Evolutionary conservation across 345 rosid species (phyloP).

Genomic region (Chamaenerion angustifolium): DNA sequence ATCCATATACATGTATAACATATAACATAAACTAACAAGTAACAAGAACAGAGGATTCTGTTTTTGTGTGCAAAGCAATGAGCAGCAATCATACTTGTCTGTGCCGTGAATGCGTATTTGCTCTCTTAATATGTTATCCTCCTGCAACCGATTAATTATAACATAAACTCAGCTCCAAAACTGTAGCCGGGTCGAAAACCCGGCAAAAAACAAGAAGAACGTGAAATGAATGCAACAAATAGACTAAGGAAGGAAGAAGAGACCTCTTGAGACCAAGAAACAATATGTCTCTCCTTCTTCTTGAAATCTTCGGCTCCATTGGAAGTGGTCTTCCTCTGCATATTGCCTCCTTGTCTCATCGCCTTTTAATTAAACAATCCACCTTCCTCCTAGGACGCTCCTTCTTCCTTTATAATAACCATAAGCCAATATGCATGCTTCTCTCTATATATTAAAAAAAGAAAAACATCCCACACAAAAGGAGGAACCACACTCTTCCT

Average conservation of each 20-base stretch:
- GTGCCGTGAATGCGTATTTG: slow-evolving; percentile 78
- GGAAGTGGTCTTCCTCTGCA: slow-evolving; percentile 22
- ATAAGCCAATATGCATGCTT: slow-evolving; percentile 6
- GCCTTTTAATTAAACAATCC: slow-evolving; percentile 4
- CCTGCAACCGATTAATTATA: slow-evolving; percentile 29
- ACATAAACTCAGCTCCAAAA: slow-evolving; percentile 4
- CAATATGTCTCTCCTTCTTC: slow-evolving; percentile 89
- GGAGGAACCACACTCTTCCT: background rate
- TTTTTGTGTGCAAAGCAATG: too few relatives aligned
- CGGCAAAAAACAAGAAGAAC: background rate
- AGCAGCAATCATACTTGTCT: slow-evolving; percentile 45
- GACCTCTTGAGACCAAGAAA: slow-evolving; percentile 73
- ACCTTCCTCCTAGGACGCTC: slow-evolving; percentile 15
- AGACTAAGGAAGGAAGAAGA: background rate
- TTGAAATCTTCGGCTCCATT: slow-evolving; percentile 43
- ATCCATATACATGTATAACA: too few relatives aligned
- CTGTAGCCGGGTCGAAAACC: slow-evolving; percentile 11
- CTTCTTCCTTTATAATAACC: slow-evolving; percentile 7
- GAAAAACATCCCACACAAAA: background rate
- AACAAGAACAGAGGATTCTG: background rate
- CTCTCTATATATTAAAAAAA: background rate
- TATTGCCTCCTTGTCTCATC: slow-evolving; percentile 43
- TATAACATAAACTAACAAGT: too few relatives aligned
- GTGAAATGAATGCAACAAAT: slow-evolving; percentile 7
- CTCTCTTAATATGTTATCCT: slow-evolving; percentile 81